Percentiles rank a stretch among this genome's conserved stretches.
Conservation (phyloP, 163 green algal genomes). For the Scenedesmus sp. region DNA sequence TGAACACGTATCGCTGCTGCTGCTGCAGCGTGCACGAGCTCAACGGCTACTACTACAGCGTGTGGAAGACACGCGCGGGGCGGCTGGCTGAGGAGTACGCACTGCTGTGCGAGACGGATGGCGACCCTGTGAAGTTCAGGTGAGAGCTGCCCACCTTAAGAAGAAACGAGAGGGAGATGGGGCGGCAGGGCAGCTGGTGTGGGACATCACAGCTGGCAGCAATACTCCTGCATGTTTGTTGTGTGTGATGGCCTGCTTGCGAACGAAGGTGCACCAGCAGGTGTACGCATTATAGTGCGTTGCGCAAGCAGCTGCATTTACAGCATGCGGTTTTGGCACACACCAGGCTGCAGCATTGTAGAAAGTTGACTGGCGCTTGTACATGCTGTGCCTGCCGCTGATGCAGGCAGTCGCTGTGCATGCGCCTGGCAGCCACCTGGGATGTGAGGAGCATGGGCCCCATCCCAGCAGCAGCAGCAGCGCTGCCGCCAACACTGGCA, state of each 20-base stretch:
- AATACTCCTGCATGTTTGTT: too few relatives aligned
- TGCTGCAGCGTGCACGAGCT: constrained; percentile 32
- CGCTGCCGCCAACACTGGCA: not conserved
- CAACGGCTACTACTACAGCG: constrained; percentile 39
- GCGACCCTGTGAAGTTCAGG: not conserved
- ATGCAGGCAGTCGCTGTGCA: constrained; percentile 1
- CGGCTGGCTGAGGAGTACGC: constrained; percentile 19
- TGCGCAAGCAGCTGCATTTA: too few relatives aligned
- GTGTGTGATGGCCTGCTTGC: too few relatives aligned
- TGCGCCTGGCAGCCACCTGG: constrained; percentile 21
- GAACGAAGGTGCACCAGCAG: too few relatives aligned
- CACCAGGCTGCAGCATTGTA: too few relatives aligned
- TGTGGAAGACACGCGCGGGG: constrained; percentile 1
- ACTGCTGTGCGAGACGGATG: not conserved
- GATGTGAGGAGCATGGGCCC: not conserved
- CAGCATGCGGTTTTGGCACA: too few relatives aligned
- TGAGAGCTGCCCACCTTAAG: not conserved
- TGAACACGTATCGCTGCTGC: not conserved
- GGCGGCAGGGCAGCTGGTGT: not conserved
- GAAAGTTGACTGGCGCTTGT: too few relatives aligned
- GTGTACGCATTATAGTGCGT: too few relatives aligned
- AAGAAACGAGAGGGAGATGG: not conserved
- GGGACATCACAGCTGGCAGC: not conserved
- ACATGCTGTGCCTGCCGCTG: not conserved
- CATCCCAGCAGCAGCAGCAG: not conserved